These are phyloP conservation scores for Spathaspora sp. DNA, from an alignment of 1,139 yeast genomes.

Conservation along the genomic window DNA sequence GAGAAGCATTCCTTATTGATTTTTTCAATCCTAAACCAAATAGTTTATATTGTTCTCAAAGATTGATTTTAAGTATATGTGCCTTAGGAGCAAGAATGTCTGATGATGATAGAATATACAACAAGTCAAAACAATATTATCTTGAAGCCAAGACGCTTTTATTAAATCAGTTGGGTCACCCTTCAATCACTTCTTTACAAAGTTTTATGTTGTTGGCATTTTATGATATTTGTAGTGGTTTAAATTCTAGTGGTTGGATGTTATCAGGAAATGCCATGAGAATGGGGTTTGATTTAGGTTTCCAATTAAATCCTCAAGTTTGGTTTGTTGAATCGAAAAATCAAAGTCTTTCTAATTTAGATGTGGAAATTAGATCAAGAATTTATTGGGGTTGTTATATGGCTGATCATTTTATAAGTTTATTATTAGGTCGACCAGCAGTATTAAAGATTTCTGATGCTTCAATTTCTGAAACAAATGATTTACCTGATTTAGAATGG, in stretches of 20 bases:
- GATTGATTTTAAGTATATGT: slow-evolving; percentile 53
- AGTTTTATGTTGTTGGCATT: slow-evolving; percentile 51
- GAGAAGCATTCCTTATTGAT: slow-evolving; percentile 64
- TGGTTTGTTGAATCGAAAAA: slow-evolving; percentile 42
- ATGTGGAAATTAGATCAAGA: slow-evolving; percentile 56
- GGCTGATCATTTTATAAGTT: slow-evolving; percentile 63
- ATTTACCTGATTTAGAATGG: slow-evolving; percentile 59
- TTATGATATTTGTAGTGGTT: slow-evolving; percentile 57
- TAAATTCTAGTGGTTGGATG: slow-evolving; percentile 62
- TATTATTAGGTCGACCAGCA: slow-evolving; percentile 59
- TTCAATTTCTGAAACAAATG: slow-evolving; percentile 60
- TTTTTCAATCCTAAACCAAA: slow-evolving; percentile 51
- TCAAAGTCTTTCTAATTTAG: slow-evolving; percentile 34
- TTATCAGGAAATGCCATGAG: slow-evolving; percentile 60
- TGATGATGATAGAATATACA: slow-evolving; percentile 38
- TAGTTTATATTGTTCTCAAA: slow-evolving; percentile 50
- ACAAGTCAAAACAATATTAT: slow-evolving; percentile 43
- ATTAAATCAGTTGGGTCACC: slow-evolving; percentile 38
- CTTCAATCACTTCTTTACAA: slow-evolving; percentile 48
- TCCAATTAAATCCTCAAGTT: slow-evolving; percentile 61
- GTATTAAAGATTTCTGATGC: slow-evolving; percentile 57
- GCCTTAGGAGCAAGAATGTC: slow-evolving; percentile 57
- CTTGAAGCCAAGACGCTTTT: slow-evolving; percentile 44
- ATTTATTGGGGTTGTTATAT: slow-evolving; percentile 69
- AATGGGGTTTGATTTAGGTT: slow-evolving; percentile 66